Conservation (phyloP, 176 grass and related monocot species). For the Avena insularis region DNA sequence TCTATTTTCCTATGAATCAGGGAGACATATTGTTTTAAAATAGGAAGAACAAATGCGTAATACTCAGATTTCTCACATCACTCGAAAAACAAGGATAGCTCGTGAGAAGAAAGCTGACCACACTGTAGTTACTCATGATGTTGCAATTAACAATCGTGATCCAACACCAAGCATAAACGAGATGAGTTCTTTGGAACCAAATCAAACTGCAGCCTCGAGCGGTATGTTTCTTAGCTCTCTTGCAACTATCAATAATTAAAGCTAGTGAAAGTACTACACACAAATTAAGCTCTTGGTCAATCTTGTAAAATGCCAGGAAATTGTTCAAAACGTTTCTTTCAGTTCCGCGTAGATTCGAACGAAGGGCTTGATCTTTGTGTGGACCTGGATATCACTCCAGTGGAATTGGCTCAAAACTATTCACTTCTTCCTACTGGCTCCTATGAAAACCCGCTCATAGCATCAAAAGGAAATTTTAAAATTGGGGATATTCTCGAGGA, state of each 20-base stretch:
- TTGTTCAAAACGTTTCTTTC: constrained; percentile 4
- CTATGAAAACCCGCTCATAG: neutral
- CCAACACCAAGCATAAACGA: neutral
- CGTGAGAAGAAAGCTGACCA: neutral
- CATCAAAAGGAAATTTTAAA: neutral
- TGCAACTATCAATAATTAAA: neutral
- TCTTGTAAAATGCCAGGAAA: constrained; percentile 39
- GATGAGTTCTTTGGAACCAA: neutral
- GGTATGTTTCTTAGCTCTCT: neutral
- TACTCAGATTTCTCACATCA: neutral
- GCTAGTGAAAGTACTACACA: constrained; percentile 19
- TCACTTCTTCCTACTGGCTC: neutral
- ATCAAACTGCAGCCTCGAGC: neutral
- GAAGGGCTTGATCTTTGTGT: constrained; percentile 53
- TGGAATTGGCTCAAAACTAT: constrained; percentile 10
- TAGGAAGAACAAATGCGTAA: neutral
- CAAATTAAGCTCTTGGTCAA: neutral
- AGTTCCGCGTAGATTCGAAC: constrained; percentile 39
- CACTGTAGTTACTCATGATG: neutral
- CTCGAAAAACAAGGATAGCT: too few relatives aligned
- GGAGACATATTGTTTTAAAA: neutral
- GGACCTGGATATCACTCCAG: constrained; percentile 49
- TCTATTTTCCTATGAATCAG: neutral
- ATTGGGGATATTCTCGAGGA: neutral
- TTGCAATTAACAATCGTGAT: neutral